These are phyloP conservation scores for Isoetes engelmannii DNA, from an alignment of 83 land plant species.

Conservation along the genomic window DNA sequence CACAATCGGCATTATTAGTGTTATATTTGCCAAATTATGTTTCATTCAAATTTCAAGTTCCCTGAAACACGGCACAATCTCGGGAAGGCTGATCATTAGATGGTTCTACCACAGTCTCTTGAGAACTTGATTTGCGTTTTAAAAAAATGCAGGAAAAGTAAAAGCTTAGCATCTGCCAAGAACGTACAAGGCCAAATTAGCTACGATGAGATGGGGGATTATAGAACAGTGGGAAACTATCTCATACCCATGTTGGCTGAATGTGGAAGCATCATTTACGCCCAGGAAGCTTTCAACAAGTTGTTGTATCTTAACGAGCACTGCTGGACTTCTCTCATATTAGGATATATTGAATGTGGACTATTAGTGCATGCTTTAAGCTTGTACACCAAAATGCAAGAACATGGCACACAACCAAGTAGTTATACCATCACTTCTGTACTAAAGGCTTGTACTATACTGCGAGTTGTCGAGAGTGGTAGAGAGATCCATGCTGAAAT, in stretches of 20 bases:
- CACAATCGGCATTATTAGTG: too few species aligned
- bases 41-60: too few species aligned
- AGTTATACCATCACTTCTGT: background rate
- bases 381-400: conserved; percentile 14
- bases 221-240: conserved; percentile 6
- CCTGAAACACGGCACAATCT: too few species aligned
- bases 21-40: too few species aligned
- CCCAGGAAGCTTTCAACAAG: background rate
- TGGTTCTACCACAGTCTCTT: background rate
- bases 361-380: background rate
- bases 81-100: too few species aligned
- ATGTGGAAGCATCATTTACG: conserved; percentile 12
- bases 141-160: background rate
- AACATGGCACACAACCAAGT: background rate
- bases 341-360: conserved; percentile 6
- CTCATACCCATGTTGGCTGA: conserved; percentile 8
- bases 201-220: background rate
- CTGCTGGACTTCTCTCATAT: conserved; percentile 7
- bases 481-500: background rate
- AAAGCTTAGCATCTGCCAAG: background rate
- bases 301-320: background rate
- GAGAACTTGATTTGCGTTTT: conserved; percentile 1
- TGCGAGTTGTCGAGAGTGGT: conserved; percentile 1
- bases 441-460: background rate
- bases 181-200: background rate